These are phyloP conservation scores for Physcia stellaris DNA, from an alignment of 495 filamentous ascomycete genomes.

Conservation along the genomic window DNA sequence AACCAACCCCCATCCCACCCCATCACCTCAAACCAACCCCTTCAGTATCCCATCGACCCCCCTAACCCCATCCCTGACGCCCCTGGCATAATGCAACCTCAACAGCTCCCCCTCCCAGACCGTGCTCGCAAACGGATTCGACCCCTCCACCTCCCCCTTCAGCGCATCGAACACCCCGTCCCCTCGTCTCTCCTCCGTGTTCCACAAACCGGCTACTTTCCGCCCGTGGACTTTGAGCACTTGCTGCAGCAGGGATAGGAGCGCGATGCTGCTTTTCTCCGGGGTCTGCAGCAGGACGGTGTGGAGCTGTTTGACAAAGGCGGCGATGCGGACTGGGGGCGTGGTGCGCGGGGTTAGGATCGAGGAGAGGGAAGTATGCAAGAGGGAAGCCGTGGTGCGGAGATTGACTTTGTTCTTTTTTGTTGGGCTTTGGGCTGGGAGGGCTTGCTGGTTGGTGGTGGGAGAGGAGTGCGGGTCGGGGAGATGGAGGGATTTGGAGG, in stretches of 20 bases:
- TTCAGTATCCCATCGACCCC: conserved; percentile 64
- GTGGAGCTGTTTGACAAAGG: conserved; percentile 87
- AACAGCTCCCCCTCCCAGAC: conserved; percentile 91
- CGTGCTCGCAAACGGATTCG: conserved; percentile 79
- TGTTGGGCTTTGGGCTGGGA: conserved; percentile 11
- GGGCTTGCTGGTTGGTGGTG: too few relatives aligned
- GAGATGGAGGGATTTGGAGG: conserved; percentile 63
- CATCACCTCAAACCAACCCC: too few relatives aligned
- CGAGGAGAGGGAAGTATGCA: conserved; percentile 70
- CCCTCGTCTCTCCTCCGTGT: conserved; percentile 80
- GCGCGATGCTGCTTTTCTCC: conserved; percentile 71
- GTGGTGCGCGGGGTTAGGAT: conserved; percentile 58
- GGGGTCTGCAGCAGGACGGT: conserved; percentile 70
- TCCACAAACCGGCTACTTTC: conserved; percentile 61
- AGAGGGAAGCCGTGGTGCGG: conserved; percentile 78
- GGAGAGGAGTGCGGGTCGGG: conserved; percentile 44
- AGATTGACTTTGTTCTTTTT: conserved; percentile 67
- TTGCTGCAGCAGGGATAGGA: conserved; percentile 58
- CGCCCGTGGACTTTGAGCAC: conserved; percentile 58
- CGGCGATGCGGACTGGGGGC: conserved; percentile 65
- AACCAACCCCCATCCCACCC: too few relatives aligned
- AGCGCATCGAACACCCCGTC: conserved; percentile 53
- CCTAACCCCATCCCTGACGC: conserved; percentile 60
- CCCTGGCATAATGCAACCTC: conserved; percentile 73
- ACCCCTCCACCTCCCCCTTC: conserved; percentile 51